A percentile compares a stretch with the other conserved stretches of the same genome.
Conservation (phyloP, 305 asterid species). For the Stenogyne calaminthoides region DNA sequence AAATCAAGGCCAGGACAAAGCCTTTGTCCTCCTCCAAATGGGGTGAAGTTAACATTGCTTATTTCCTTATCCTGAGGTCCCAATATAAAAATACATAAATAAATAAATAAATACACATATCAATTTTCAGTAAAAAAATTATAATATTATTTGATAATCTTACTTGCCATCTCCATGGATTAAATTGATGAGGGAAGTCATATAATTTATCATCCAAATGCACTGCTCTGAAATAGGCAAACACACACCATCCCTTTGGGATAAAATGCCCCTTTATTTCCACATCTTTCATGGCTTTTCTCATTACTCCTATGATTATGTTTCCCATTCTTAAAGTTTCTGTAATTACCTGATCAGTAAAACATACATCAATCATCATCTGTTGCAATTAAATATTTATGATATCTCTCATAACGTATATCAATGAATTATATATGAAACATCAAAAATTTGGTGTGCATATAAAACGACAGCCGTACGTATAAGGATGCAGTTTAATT, state of each 20-base stretch:
- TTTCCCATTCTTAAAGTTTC: slow-evolving; percentile 90
- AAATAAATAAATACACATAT: not conserved
- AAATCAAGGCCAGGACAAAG: slow-evolving; percentile 93
- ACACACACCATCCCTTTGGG: slow-evolving; percentile 87
- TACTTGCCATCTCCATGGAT: slow-evolving; percentile 98
- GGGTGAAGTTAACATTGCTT: slow-evolving; percentile 61
- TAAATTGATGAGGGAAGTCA: slow-evolving; percentile 69
- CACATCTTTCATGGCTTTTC: slow-evolving; percentile 85
- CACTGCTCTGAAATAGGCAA: slow-evolving; percentile 78
- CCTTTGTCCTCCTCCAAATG: slow-evolving; percentile 96
- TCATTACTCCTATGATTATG: slow-evolving; percentile 80
- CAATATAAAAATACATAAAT: not conserved
- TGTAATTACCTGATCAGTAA: slow-evolving; percentile 63
- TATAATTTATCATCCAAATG: slow-evolving; percentile 71
- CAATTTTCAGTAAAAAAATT: not conserved
- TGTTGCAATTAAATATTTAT: not conserved
- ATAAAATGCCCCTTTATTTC: slow-evolving; percentile 73
- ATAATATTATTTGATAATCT: slow-evolving; percentile 17
- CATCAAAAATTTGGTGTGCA: too few relatives aligned
- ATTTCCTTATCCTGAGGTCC: slow-evolving; percentile 50
- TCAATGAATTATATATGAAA: too few relatives aligned
- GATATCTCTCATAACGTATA: too few relatives aligned
- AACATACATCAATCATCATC: not conserved
- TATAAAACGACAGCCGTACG: not conserved
- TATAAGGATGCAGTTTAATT: not conserved